These are phyloP conservation scores for Ogataea methylovora DNA, from an alignment of 805 yeast genomes.

Conservation along the genomic window DNA sequence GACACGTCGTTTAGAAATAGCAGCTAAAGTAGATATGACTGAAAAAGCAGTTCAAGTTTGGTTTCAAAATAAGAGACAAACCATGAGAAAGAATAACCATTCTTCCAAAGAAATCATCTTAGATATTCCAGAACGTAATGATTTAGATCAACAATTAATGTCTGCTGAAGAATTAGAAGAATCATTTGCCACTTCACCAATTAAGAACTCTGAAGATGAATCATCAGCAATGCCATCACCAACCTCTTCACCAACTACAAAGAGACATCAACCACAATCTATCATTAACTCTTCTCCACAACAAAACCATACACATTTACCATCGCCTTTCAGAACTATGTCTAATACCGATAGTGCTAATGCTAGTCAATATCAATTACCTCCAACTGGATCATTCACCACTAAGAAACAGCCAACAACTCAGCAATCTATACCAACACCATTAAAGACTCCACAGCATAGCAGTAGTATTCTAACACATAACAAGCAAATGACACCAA, in stretches of 20 bases:
- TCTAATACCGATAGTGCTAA: not conserved
- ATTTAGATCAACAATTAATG: slow-evolving; percentile 17
- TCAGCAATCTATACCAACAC: too few relatives aligned
- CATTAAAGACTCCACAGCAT: slow-evolving; percentile 11
- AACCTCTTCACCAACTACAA: slow-evolving; percentile 1
- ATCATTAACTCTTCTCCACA: not conserved
- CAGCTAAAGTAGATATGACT: slow-evolving; percentile 80
- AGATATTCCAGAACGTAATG: slow-evolving; percentile 18
- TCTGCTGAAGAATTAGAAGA: slow-evolving; percentile 9
- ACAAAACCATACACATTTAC: not conserved
- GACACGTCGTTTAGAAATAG: slow-evolving; percentile 67
- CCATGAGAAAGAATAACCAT: slow-evolving; percentile 45
- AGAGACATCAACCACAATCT: slow-evolving; percentile 1
- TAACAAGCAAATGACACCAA: slow-evolving; percentile 1
- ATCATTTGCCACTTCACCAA: slow-evolving; percentile 1
- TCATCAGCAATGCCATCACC: slow-evolving; percentile 10
- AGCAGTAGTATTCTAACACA: slow-evolving; percentile 5
- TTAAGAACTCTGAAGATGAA: slow-evolving; percentile 1
- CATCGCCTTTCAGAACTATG: not conserved
- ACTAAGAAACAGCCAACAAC: too few relatives aligned
- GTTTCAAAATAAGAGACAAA: slow-evolving; percentile 95
- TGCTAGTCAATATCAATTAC: not conserved
- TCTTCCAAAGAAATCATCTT: slow-evolving; percentile 23
- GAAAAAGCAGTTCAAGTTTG: slow-evolving; percentile 97
- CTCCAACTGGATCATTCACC: slow-evolving; percentile 17